Percentiles rank a stretch among this genome's conserved stretches.
phyloP scores from a whole-genome alignment of 495 filamentous ascomycete species.

The Lasiosphaeriaceae sp. region DNA sequence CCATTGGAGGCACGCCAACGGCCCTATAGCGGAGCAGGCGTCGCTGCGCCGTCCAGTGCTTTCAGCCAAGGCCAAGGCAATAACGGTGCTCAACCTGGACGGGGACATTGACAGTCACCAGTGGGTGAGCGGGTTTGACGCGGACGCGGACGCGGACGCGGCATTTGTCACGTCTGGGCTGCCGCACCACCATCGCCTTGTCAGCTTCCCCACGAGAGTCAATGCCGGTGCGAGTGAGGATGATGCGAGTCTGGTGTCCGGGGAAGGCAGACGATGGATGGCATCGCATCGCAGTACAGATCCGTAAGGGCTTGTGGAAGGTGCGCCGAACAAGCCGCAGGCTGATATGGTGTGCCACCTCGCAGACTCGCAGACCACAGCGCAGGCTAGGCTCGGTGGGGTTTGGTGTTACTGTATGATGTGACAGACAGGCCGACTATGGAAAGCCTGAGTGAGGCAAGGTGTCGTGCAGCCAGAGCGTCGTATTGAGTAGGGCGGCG shows the following conservation, averaged over 20 bases:
- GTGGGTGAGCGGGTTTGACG: neutral
- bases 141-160: constrained; percentile 14
- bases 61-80: neutral
- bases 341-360: constrained; percentile 40
- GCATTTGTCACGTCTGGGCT: constrained; percentile 24
- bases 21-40: constrained; percentile 9
- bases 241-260: constrained; percentile 6
- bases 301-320: constrained; percentile 30
- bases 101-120: no score
- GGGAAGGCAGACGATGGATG: constrained; percentile 13
- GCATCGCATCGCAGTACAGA: no score
- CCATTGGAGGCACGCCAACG: constrained; percentile 8
- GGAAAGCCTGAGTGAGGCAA: constrained; percentile 20
- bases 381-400: constrained; percentile 21
- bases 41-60: constrained; percentile 11
- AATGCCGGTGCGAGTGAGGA: constrained; percentile 21
- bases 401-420: constrained; percentile 27
- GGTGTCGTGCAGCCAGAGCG: constrained; percentile 28
- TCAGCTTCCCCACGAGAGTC: constrained; percentile 16
- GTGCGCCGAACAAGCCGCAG: constrained; percentile 48
- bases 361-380: constrained; percentile 14
- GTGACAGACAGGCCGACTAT: constrained; percentile 17
- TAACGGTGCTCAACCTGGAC: no score
- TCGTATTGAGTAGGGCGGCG: constrained; percentile 24
- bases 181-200: constrained; percentile 14